Evolutionary conservation across 2,329 filamentous ascomycete genomes (phyloP).

Genomic region (Tolypocladium album): DNA sequence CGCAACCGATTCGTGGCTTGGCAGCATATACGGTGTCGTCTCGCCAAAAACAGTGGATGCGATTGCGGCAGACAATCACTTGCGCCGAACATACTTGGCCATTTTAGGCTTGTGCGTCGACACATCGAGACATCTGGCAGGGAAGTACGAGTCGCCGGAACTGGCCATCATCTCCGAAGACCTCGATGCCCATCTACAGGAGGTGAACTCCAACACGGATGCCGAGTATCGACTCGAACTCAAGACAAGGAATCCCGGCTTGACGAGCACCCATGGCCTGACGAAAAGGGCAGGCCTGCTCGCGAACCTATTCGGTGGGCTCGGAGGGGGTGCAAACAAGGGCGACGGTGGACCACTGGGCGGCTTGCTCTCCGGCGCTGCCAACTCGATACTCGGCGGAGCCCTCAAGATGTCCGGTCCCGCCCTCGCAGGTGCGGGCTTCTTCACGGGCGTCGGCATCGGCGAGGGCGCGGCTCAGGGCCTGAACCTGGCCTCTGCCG

Average conservation of each 20-base stretch:
- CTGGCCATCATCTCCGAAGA: constrained; percentile 4
- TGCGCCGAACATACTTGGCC: constrained; percentile 7
- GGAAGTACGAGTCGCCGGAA: constrained; percentile 3
- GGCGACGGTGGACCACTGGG: neutral
- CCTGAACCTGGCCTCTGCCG: constrained; percentile 9
- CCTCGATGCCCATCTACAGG: constrained; percentile 4
- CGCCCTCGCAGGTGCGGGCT: constrained; percentile 6
- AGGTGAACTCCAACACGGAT: neutral
- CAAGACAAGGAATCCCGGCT: neutral
- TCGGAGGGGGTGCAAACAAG: neutral
- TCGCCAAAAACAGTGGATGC: neutral
- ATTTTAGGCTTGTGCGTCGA: constrained; percentile 7
- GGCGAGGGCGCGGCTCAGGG: constrained; percentile 13
- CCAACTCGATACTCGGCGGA: neutral
- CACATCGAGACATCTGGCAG: constrained; percentile 5
- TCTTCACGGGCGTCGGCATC: constrained; percentile 14
- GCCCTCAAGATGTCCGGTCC: constrained; percentile 2
- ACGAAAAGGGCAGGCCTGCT: neutral
- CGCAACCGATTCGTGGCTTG: neutral
- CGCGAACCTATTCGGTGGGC: neutral
- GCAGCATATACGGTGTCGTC: neutral
- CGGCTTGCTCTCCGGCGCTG: constrained; percentile 1
- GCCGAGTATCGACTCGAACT: neutral
- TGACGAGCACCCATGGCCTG: neutral
- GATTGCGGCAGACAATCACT: neutral